Percentiles rank a stretch among this genome's conserved stretches.
Conservation (phyloP, 805 yeast species). For the Cyberlindnera petersonii region DNA sequence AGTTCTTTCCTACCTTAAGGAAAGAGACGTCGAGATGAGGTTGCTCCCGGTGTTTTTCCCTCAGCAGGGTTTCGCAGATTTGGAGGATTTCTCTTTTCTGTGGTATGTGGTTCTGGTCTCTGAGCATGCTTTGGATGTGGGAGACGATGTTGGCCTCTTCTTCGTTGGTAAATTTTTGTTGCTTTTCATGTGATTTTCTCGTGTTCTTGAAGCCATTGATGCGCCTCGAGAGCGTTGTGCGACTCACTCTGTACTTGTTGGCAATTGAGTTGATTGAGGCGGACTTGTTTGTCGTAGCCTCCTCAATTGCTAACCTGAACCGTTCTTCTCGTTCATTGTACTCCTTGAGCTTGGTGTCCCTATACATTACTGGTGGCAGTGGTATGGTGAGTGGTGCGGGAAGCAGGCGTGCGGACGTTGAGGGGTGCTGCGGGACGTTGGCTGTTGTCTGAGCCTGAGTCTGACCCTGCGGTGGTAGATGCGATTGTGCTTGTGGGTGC, state of each 20-base stretch:
- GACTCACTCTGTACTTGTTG: constrained; percentile 26
- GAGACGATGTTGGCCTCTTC: constrained; percentile 25
- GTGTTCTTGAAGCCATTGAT: constrained; percentile 30
- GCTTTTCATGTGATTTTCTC: constrained; percentile 28
- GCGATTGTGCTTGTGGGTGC: not conserved
- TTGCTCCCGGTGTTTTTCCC: constrained; percentile 20
- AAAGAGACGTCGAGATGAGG: constrained; percentile 10
- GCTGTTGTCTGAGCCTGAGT: not conserved
- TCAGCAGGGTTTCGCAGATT: constrained; percentile 24
- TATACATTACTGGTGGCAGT: constrained; percentile 19
- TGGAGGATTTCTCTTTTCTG: constrained; percentile 25
- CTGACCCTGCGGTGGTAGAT: not conserved
- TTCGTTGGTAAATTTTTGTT: constrained; percentile 28
- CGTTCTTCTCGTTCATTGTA: constrained; percentile 30
- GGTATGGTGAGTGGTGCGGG: constrained; percentile 13
- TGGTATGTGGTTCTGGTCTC: constrained; percentile 24
- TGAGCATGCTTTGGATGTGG: constrained; percentile 21
- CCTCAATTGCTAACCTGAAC: constrained; percentile 27
- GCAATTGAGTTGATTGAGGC: constrained; percentile 30
- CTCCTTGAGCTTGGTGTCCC: constrained; percentile 28
- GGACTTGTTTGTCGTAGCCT: constrained; percentile 25
- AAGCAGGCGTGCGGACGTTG: constrained; percentile 6
- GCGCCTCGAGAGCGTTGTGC: constrained; percentile 28
- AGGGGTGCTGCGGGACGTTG: too few relatives aligned
- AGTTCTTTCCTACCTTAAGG: constrained; percentile 29